Evolutionary conservation across 1,139 yeast genomes (phyloP).

Genomic region (Meyerozyma athensensis): DNA sequence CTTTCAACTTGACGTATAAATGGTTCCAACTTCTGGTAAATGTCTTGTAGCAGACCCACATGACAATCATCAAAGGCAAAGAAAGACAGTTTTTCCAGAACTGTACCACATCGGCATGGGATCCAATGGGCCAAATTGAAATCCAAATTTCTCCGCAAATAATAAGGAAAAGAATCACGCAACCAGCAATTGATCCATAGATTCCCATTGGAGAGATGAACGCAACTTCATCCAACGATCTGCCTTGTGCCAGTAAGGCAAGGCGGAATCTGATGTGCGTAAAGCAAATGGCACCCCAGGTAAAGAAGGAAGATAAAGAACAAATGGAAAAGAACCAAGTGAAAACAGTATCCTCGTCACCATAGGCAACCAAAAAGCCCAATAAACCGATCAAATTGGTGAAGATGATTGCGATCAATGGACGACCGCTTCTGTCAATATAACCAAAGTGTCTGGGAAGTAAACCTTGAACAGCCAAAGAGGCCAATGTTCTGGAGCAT

Average conservation of each 20-base stretch:
- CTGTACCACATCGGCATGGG: conserved; percentile 21
- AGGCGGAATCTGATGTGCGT: conserved; percentile 48
- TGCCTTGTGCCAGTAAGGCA: conserved; percentile 44
- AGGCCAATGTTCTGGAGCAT: conserved; percentile 50
- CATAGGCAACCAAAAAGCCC: conserved; percentile 54
- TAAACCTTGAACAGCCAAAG: conserved; percentile 49
- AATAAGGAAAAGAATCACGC: conserved; percentile 34
- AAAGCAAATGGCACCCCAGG: conserved; percentile 51
- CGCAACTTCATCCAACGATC: conserved; percentile 42
- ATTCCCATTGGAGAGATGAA: conserved; percentile 46
- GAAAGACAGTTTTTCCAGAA: conserved; percentile 48
- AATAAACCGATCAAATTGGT: conserved; percentile 54
- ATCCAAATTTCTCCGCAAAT: conserved; percentile 47
- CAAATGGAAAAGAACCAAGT: conserved; percentile 66
- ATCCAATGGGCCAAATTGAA: conserved; percentile 40
- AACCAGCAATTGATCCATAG: conserved; percentile 44
- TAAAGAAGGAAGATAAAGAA: conserved; percentile 56
- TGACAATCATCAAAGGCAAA: conserved; percentile 41
- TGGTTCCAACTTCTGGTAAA: conserved; percentile 22
- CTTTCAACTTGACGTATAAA: conserved; percentile 29
- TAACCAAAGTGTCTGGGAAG: conserved; percentile 44
- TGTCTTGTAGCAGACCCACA: conserved; percentile 29
- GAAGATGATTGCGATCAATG: conserved; percentile 46
- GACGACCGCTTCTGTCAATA: conserved; percentile 55
- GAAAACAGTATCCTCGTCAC: conserved; percentile 47